Conservation (phyloP, 768 basidiomycete genomes). For the Boletus subcaerulescens region DNA sequence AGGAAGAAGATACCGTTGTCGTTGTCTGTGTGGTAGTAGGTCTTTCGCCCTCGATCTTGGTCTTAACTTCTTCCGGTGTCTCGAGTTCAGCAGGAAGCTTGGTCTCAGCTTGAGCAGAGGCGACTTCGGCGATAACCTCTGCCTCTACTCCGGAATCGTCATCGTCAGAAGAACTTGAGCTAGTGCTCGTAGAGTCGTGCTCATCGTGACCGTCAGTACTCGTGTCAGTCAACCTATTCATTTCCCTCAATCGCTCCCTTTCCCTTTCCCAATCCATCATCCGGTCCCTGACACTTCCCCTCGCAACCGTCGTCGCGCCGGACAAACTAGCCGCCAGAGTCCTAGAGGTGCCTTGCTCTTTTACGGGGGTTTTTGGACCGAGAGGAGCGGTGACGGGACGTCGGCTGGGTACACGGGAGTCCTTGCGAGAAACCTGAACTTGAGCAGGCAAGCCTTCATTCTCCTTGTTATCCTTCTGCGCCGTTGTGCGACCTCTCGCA, state of each 20-base stretch:
- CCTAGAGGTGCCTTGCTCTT: constrained; percentile 9
- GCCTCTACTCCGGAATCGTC: constrained; percentile 26
- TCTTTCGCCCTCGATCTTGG: constrained; percentile 1
- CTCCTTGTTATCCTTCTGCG: constrained; percentile 30
- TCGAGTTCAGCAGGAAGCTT: constrained; percentile 1
- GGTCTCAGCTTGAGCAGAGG: constrained; percentile 5
- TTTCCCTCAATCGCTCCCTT: constrained; percentile 64
- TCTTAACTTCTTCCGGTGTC: neutral
- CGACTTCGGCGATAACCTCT: constrained; percentile 24
- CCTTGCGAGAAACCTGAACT: constrained; percentile 8
- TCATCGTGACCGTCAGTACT: constrained; percentile 40
- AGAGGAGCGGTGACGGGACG: constrained; percentile 2
- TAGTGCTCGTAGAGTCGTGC: constrained; percentile 25
- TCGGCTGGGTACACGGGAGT: neutral
- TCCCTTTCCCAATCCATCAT: constrained; percentile 78
- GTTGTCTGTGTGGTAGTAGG: constrained; percentile 9
- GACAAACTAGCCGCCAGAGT: constrained; percentile 19
- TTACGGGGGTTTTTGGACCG: constrained; percentile 16
- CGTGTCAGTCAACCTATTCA: constrained; percentile 59
- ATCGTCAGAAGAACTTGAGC: constrained; percentile 24
- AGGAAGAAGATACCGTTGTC: constrained; percentile 16
- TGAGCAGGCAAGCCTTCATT: constrained; percentile 13
- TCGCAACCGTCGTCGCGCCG: constrained; percentile 15
- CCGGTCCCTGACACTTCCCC: constrained; percentile 48
- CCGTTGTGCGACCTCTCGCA: constrained; percentile 3